Evolutionary conservation across 2,329 filamentous ascomycete genomes (phyloP).

Genomic region (Colletotrichum sp.): DNA sequence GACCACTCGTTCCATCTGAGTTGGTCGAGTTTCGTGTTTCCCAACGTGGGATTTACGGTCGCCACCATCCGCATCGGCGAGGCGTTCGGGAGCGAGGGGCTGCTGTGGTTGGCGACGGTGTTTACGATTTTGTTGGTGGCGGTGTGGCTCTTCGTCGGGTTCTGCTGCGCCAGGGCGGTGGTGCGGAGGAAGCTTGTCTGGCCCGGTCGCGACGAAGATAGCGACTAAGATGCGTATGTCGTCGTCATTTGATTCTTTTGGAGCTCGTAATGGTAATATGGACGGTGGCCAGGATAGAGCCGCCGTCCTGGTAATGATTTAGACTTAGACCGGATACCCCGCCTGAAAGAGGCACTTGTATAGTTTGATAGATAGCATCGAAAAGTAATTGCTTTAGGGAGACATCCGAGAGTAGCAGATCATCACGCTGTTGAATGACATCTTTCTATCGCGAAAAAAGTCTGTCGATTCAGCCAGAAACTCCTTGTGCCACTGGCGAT

Average conservation of each 20-base stretch:
- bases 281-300: background rate
- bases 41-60: conserved; percentile 61
- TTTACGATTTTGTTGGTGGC: conserved; percentile 54
- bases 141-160: conserved; percentile 54
- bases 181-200: conserved; percentile 50
- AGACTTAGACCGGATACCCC: background rate
- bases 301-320: background rate
- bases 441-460: background rate
- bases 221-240: background rate
- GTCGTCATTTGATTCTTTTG: background rate
- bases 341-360: background rate
- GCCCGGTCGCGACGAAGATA: conserved; percentile 33
- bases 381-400: background rate
- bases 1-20: conserved; percentile 41
- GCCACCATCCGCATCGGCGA: conserved; percentile 58
- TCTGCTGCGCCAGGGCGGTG: conserved; percentile 48
- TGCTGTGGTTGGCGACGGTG: conserved; percentile 53
- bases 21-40: conserved; percentile 70
- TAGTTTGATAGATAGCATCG: background rate
- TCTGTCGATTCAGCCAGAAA: too few species aligned
- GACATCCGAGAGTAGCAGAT: fast-evolving
- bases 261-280: background rate
- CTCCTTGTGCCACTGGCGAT: conserved; percentile 66
- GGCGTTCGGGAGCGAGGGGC: conserved; percentile 47
- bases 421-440: too few species aligned